These are phyloP conservation scores for Plasmopara halstedii DNA, from an alignment of 352 stramenopile species.

Conservation along the genomic window DNA sequence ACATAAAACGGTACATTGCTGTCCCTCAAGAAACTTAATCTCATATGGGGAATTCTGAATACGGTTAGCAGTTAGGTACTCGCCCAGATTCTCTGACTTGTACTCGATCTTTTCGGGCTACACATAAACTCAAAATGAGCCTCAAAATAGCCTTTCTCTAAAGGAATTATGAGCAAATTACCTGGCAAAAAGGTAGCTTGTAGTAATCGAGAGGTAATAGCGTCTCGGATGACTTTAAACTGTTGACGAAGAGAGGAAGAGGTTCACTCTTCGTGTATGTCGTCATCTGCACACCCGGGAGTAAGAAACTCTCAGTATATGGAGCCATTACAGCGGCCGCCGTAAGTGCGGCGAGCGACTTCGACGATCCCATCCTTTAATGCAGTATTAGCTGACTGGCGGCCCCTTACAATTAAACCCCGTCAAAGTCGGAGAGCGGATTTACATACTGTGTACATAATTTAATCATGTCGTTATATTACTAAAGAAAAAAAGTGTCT, in stretches of 20 bases:
- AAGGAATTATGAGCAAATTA: slow-evolving; percentile 12
- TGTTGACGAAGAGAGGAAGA: slow-evolving; percentile 92
- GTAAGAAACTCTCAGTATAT: slow-evolving; percentile 38
- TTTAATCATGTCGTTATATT: not conserved
- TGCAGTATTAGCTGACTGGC: not conserved
- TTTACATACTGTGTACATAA: not conserved
- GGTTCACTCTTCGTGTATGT: slow-evolving; percentile 80
- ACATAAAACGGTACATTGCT: slow-evolving; percentile 68
- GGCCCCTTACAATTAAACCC: slow-evolving; percentile 6
- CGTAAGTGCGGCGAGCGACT: slow-evolving; percentile 21
- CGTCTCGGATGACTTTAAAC: slow-evolving; percentile 91
- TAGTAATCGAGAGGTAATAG: slow-evolving; percentile 97
- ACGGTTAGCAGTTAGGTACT: slow-evolving; percentile 97
- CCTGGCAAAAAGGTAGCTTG: slow-evolving; percentile 94
- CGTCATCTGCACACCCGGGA: slow-evolving; percentile 84
- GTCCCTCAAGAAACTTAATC: slow-evolving; percentile 84
- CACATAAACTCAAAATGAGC: slow-evolving; percentile 3
- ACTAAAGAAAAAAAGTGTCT: slow-evolving; percentile 1
- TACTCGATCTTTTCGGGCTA: slow-evolving; percentile 89
- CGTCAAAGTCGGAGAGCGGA: not conserved
- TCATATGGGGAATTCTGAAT: slow-evolving; percentile 99
- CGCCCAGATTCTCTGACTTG: slow-evolving; percentile 98
- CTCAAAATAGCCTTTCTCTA: no score
- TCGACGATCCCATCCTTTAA: slow-evolving; percentile 13
- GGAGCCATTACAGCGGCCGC: slow-evolving; percentile 6